phyloP scores from a whole-genome alignment of 495 filamentous ascomycete genomes.

The Hypoxylon cercidicola region DNA sequence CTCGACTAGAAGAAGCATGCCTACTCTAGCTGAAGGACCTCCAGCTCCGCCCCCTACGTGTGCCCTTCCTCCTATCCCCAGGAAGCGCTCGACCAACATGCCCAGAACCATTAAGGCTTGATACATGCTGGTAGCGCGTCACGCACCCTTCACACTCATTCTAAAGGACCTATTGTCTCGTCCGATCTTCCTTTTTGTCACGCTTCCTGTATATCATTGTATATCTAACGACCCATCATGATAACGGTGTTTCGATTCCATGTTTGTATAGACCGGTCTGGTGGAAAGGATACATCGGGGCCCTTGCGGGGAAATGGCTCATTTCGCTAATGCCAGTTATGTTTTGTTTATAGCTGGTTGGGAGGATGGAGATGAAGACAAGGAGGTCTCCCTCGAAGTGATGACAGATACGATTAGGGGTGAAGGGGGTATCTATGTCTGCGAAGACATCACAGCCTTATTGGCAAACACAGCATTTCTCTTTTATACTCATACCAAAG shows the following conservation, averaged over 20 bases:
- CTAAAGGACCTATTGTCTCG: constrained; percentile 1
- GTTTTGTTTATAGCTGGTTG: not conserved
- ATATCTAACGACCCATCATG: constrained; percentile 28
- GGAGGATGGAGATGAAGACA: constrained; percentile 8
- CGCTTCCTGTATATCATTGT: constrained; percentile 36
- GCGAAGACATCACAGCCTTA: constrained; percentile 2
- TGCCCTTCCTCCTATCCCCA: constrained; percentile 70
- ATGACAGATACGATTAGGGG: constrained; percentile 30
- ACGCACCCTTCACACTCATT: constrained; percentile 1
- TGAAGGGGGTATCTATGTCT: not conserved
- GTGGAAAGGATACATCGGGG: constrained; percentile 13
- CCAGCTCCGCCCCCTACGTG: constrained; percentile 71
- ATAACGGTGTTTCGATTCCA: constrained; percentile 27
- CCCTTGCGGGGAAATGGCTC: constrained; percentile 27
- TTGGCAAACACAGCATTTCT: constrained; percentile 16
- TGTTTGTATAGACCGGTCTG: constrained; percentile 13
- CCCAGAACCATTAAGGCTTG: constrained; percentile 17
- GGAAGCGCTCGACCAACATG: constrained; percentile 27
- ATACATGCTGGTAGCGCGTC: not conserved
- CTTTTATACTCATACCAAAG: constrained; percentile 17
- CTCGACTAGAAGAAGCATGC: constrained; percentile 64
- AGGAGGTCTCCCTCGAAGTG: constrained; percentile 7
- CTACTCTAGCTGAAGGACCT: constrained; percentile 66
- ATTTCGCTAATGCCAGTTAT: constrained; percentile 4
- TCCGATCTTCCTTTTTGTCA: constrained; percentile 6